phyloP scores from a whole-genome alignment of 2,329 filamentous ascomycete genomes.

The Bipolaris victoriae region DNA sequence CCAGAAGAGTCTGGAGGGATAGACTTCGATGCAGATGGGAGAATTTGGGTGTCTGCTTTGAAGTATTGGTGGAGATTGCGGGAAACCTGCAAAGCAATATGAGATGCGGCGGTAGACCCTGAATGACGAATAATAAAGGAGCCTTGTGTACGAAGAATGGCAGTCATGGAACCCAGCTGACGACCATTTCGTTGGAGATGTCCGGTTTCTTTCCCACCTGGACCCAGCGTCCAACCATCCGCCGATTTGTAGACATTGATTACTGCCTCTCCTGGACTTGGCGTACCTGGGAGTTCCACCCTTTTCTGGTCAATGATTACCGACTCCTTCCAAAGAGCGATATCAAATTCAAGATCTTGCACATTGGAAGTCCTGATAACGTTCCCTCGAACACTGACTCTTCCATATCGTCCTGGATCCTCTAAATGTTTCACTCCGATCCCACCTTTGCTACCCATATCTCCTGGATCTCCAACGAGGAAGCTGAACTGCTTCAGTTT shows the following conservation, averaged over 20 bases:
- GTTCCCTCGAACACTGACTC: slow-evolving; percentile 50
- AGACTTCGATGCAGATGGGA: slow-evolving; percentile 7
- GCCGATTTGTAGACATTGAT: slow-evolving; percentile 4
- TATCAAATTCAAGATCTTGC: slow-evolving; percentile 37
- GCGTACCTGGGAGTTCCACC: slow-evolving; percentile 12
- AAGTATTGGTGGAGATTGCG: slow-evolving; percentile 66
- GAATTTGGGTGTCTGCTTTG: slow-evolving; percentile 58
- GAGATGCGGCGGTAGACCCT: slow-evolving; percentile 34
- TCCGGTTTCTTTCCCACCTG: not conserved
- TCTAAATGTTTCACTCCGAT: slow-evolving; percentile 58
- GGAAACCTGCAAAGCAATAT: slow-evolving; percentile 60
- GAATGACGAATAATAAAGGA: slow-evolving; percentile 52
- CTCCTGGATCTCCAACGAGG: slow-evolving; percentile 59
- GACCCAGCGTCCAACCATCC: slow-evolving; percentile 13
- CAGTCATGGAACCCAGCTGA: slow-evolving; percentile 61
- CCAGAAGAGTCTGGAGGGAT: slow-evolving; percentile 33
- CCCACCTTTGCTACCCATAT: slow-evolving; percentile 60
- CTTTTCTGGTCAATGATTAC: slow-evolving; percentile 34
- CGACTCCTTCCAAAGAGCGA: slow-evolving; percentile 17
- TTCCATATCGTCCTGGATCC: slow-evolving; percentile 59
- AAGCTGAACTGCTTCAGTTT: slow-evolving; percentile 53
- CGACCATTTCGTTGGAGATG: slow-evolving; percentile 48
- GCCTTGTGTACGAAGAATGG: slow-evolving; percentile 58
- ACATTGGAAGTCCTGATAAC: slow-evolving; percentile 45
- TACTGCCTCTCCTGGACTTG: not conserved